phyloP scores from a whole-genome alignment of 176 grass and related monocot genomes.

The Musa itinerans region DNA sequence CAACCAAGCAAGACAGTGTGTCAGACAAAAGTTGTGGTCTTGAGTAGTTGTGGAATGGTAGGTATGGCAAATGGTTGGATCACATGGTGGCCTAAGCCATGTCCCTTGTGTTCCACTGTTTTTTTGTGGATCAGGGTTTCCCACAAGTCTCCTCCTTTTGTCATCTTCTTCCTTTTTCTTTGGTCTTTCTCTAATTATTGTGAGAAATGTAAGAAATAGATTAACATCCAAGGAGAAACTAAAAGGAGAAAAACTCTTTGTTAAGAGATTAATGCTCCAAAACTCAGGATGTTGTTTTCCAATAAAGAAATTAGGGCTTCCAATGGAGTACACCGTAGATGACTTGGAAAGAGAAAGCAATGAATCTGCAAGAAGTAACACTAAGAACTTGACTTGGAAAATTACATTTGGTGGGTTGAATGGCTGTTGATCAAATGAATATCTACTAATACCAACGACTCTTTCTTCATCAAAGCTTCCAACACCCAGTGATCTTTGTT shows the following conservation, averaged over 20 bases:
- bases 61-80: neutral
- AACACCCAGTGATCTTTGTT: neutral
- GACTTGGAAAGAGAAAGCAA: too few relatives aligned
- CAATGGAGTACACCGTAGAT: too few relatives aligned
- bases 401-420: too few relatives aligned
- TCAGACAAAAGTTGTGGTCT: neutral
- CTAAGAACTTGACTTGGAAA: too few relatives aligned
- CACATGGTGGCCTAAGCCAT: neutral
- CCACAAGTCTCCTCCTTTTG: neutral
- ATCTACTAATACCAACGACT: too few relatives aligned
- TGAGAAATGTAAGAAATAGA: neutral
- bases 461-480: neutral
- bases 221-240: neutral
- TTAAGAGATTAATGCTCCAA: too few relatives aligned
- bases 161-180: neutral
- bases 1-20: neutral
- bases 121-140: neutral
- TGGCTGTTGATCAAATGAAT: too few relatives aligned
- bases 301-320: too few relatives aligned
- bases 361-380: too few relatives aligned
- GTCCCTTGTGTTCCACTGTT: neutral
- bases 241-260: too few relatives aligned
- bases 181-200: neutral
- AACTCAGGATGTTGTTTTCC: too few relatives aligned
- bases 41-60: slow-evolving; percentile 8